Percentiles rank a stretch among this genome's conserved stretches.
phyloP scores from a whole-genome alignment of 169 alveolate species.

The Eimeria necatrix region DNA sequence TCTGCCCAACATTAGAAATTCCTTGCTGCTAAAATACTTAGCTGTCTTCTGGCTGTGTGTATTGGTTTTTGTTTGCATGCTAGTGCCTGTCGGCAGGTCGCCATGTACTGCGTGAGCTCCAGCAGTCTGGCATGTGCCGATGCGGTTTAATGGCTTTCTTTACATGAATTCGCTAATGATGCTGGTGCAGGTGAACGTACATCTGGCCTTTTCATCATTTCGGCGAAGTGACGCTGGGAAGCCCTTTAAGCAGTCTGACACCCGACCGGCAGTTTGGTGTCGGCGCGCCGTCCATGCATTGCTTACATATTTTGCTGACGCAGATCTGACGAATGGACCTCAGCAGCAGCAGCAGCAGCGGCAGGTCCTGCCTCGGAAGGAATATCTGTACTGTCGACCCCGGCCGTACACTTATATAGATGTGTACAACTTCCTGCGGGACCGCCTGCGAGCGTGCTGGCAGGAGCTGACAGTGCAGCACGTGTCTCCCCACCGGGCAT shows the following conservation, averaged over 20 bases:
- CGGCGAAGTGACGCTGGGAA: constrained; percentile 92
- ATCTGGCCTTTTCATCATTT: constrained; percentile 89
- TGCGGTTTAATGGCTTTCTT: background rate
- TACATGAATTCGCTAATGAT: background rate
- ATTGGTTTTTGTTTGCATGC: background rate
- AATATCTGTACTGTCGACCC: constrained; percentile 82
- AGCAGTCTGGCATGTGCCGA: background rate
- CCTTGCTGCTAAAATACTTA: too few relatives aligned
- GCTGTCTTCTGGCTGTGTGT: too few relatives aligned
- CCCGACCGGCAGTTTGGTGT: constrained; percentile 91
- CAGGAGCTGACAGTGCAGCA: constrained; percentile 93
- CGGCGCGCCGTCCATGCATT: constrained; percentile 89
- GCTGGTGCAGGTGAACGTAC: constrained; percentile 84
- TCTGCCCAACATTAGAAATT: too few relatives aligned
- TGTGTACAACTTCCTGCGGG: constrained; percentile 90
- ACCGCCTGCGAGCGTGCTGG: constrained; percentile 91
- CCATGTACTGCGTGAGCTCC: background rate
- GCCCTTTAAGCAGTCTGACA: constrained; percentile 88
- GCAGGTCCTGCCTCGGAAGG: constrained; percentile 21
- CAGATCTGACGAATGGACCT: constrained; percentile 83
- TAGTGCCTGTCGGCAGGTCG: background rate
- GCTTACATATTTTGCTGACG: constrained; percentile 88
- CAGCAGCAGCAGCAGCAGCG: constrained; percentile 63
- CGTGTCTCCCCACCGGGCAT: constrained; percentile 89
- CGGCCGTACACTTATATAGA: constrained; percentile 87